Base-by-base conservation (phyloP, 352 stramenopile species). In the Globisporangium perplexum region DNA sequence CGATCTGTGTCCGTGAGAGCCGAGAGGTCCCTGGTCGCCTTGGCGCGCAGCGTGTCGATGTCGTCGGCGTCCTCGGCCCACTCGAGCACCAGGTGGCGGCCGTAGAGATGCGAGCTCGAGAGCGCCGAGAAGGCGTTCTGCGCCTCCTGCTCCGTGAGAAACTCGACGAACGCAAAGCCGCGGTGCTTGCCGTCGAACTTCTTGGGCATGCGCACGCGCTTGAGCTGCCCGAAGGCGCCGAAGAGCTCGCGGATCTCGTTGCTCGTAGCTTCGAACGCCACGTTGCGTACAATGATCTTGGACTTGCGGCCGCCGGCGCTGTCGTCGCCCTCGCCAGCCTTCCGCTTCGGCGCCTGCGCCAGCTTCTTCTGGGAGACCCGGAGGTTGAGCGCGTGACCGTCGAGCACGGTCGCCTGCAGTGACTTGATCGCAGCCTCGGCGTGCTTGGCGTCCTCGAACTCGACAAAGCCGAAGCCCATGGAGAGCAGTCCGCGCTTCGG, bases 401-500 rank as follows among this genome's bases (percentile, higher is more conserved):
- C 96, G 20, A 99, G 65, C 11, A 98, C 72, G 23, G 81, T 96
- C 46, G 74, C 67, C 43, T 95, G 85, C 28, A 94, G 67, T 41
- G 63, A 68, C 55, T 79, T 60, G 35, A 96, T 69, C 14, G 94
- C 95, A 43, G 86, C 87, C 28, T 94, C 82, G 10, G 90, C 95
- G 47, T 89, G 57, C 47, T 90, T 89, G 55, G 86, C 69, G 42
- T 93, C 86, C 20, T 76, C 66, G 66, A 98, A 99, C 77, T 99
- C 97, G 43, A 99, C 94, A 77, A 99, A 99, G n/a, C 97, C 97
- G 78, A 98, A 99, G 26, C 97, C 97, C 91, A 99, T 98, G 18
- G 93, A 98, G 38, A 98, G 66, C 63, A 90, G 69, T 7, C 75
- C 69, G 38, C 72, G 71, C 69, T 93, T 87, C 17, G 90, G 83